Evolutionary conservation across 1,139 yeast genomes (phyloP), one percentile per base, ranked within the genome.

Genomic region (Blastobotrys elegans): DNA sequence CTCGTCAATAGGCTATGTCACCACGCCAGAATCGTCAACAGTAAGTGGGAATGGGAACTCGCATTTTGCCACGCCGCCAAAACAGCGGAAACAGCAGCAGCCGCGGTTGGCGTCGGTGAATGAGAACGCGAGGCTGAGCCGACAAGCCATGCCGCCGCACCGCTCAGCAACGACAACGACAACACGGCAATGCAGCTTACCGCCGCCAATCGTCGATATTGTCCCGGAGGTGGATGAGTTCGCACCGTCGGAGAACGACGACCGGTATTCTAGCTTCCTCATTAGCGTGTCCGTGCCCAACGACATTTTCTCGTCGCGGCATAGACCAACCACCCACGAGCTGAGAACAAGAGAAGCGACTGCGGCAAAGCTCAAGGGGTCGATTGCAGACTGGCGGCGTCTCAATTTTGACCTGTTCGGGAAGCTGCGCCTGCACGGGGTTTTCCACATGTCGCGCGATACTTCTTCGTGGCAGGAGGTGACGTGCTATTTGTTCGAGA

Each of bases 401-500:
- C 44, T 56, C 30, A 53, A 56, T 32, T 43, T 51, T 29, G 20
- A 34, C 13, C 46, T 40, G 26, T 50, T 55, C 50, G 62, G 62
- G n/a, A 36, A 38, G 8, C 46, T 58, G 20, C 42, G 62, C 24
- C 42, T 55, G 14, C 50, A 50, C 29, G 59, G 56, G 33, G 36
- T 39, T 17, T 55, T 58, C 27, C 41, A 42, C 24, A 50, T 58
- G 18, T 55, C 59, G 2, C 42, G 51, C 14, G 56, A 57, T 43
- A 40, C 46, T 38, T 29, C 43, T 16, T 34, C 52, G 5, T 56
- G 61, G 61, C 56, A 56, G 36, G 43, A 50, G 21, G 50, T 53
- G 30, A 53, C 54, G 17, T 58, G 62, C 43, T 58, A 55, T 34
- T 31, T 58, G 39, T 58, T 55, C 48, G 58, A 55, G 11, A 44